These are phyloP conservation scores for Rhodotorula taiwanensis DNA, from an alignment of 768 basidiomycete genomes.

Conservation along the genomic window DNA sequence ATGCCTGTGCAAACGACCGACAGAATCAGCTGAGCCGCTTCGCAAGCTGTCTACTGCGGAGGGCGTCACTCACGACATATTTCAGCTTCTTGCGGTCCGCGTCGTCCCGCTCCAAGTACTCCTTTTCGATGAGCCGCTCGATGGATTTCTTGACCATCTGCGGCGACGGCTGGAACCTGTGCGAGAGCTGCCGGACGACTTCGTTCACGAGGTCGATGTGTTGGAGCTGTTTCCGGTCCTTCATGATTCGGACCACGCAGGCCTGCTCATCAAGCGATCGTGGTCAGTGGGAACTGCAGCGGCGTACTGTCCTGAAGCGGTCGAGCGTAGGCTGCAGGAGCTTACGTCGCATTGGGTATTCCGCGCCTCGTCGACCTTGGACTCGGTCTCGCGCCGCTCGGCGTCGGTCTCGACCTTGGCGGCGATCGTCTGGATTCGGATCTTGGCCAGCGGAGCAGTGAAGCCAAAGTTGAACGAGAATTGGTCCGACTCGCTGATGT, in stretches of 20 bases:
- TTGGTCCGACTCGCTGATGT: slow-evolving; percentile 64
- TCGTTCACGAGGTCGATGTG: slow-evolving; percentile 87
- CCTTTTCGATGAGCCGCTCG: slow-evolving; percentile 90
- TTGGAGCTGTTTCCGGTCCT: slow-evolving; percentile 78
- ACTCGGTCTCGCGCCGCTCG: slow-evolving; percentile 83
- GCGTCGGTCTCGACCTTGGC: slow-evolving; percentile 77
- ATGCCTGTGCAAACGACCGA: neutral
- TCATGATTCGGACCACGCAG: slow-evolving; percentile 96
- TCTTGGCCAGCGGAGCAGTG: slow-evolving; percentile 69
- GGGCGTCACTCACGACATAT: slow-evolving; percentile 22
- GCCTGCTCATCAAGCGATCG: slow-evolving; percentile 56
- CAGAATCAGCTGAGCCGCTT: no score
- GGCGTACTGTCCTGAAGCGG: no score
- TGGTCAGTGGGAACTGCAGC: neutral
- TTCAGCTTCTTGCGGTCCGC: slow-evolving; percentile 47
- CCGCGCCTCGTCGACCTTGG: slow-evolving; percentile 84
- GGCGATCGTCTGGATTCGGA: slow-evolving; percentile 86
- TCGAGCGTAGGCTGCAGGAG: neutral
- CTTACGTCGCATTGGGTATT: slow-evolving; percentile 78
- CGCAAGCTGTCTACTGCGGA: neutral
- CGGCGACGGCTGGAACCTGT: slow-evolving; percentile 80
- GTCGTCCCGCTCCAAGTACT: slow-evolving; percentile 84
- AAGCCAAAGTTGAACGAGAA: slow-evolving; percentile 88
- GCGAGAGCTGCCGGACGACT: slow-evolving; percentile 74
- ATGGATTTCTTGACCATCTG: slow-evolving; percentile 84